Base-by-base conservation (phyloP, 83 land plant species). In the Thuja plicata region DNA sequence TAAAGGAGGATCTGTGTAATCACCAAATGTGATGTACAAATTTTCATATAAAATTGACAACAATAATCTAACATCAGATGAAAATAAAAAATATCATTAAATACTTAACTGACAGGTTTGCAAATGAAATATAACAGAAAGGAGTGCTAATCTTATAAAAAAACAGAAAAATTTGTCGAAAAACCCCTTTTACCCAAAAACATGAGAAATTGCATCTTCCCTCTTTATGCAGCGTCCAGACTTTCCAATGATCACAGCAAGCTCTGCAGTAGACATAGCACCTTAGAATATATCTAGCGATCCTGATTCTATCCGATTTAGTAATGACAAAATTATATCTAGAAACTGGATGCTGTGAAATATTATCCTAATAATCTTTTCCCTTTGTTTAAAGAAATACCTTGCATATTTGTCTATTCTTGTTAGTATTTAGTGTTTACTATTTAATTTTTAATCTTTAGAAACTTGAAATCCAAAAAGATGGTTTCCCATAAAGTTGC, bases 241-340 rank as follows among this genome's bases (percentile, higher is more conserved):
- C 62, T 90, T 93, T 41, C 94, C 93, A 41, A 93, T 93, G 41
- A 93, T 93, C 85, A 93, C 91, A 15, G 93, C 93, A 41, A 93
- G 91, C 88, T 93, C 94, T 93, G 92, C 66, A 27, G 30, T 24
- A 74, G 32, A 74, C 71, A 66, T 66, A 66, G 30, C 34, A 35
- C 38, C 78, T 74, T 34, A 34, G 15, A 74, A 74, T 74, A 32
- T 74, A 27, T 34, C 71, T 24, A 66, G 71, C 5, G 27, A 7
- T 24, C 71, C 30, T 66, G n/a, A 66, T 27, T 66, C 71, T 60
- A 66, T 74, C 17, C 15, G 34, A 32, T 74, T 10, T 3, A 34
- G 38, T 74, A 74, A 34, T 32, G 1, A 74, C 3, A 13, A 10
- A 3, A 32, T 34, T 12, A 13, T 74, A 30, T 74, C 16, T 34